Conservation (phyloP, 805 yeast species). For the Wickerhamiella australiensis region DNA sequence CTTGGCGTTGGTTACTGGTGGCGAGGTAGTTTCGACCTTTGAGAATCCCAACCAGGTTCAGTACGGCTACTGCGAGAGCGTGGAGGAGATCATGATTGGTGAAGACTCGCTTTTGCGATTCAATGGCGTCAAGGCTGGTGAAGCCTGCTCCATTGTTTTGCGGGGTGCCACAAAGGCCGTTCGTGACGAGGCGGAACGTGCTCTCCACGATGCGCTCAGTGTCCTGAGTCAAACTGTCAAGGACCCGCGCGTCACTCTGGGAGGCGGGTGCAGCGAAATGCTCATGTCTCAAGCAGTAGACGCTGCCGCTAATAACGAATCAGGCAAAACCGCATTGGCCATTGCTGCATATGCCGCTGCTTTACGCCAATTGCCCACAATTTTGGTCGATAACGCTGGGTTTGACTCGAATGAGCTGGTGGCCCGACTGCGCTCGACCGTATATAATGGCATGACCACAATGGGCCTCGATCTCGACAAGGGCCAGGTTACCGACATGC, state of each 20-base stretch:
- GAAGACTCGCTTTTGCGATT: slow-evolving; percentile 84
- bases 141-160: slow-evolving; percentile 89
- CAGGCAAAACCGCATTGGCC: slow-evolving; percentile 88
- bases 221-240: slow-evolving; percentile 90
- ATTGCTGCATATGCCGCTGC: slow-evolving; percentile 92
- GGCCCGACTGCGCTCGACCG: slow-evolving; percentile 76
- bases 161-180: slow-evolving; percentile 98
- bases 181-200: slow-evolving; percentile 92
- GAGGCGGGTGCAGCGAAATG: slow-evolving; percentile 95
- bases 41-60: slow-evolving; percentile 80
- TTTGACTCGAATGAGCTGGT: slow-evolving; percentile 87
- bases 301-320: slow-evolving; percentile 77
- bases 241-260: slow-evolving; percentile 82
- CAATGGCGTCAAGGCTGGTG: slow-evolving; percentile 90
- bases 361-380: slow-evolving; percentile 86
- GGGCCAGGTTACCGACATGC: slow-evolving; percentile 86
- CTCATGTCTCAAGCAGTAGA: slow-evolving; percentile 96
- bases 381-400: slow-evolving; percentile 95
- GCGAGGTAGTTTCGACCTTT: slow-evolving; percentile 94
- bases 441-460: slow-evolving; percentile 83
- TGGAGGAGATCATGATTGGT: slow-evolving; percentile 88
- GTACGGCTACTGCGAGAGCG: slow-evolving; percentile 75
- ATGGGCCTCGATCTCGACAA: slow-evolving; percentile 79
- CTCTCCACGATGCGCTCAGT: slow-evolving; percentile 90
- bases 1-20: slow-evolving; percentile 92